phyloP scores from a whole-genome alignment of 257 asterid species.

The Vinca minor region DNA sequence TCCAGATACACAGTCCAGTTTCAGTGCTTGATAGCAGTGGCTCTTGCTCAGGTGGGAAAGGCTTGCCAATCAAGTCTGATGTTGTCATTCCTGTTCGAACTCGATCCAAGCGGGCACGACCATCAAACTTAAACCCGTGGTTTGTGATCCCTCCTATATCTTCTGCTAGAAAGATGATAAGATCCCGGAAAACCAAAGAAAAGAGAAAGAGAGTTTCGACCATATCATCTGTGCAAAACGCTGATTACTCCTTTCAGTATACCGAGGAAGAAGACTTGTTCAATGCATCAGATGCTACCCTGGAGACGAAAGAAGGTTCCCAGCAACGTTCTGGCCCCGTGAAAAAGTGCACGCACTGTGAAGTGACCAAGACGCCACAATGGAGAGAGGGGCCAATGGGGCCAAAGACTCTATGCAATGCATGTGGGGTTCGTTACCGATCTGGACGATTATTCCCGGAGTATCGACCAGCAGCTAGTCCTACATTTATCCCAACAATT shows the following conservation, averaged over 20 bases:
- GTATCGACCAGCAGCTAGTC: conserved; percentile 83
- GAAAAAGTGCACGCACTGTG: conserved; percentile 68
- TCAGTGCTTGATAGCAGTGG: conserved; percentile 66
- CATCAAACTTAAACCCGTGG: conserved; percentile 53
- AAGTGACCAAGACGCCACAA: conserved; percentile 74
- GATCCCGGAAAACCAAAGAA: conserved; percentile 27
- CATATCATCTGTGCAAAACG: background rate
- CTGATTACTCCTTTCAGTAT: conserved; percentile 3
- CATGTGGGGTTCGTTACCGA: conserved; percentile 80
- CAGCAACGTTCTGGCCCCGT: conserved; percentile 7
- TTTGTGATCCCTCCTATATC: conserved; percentile 26
- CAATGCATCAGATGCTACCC: background rate
- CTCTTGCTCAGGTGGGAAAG: conserved; percentile 37
- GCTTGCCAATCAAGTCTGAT: conserved; percentile 27
- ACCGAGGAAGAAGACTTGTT: conserved; percentile 8
- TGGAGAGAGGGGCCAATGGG: conserved; percentile 94
- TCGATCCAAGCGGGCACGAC: conserved; percentile 58
- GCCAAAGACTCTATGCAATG: conserved; percentile 80
- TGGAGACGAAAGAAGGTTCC: conserved; percentile 8
- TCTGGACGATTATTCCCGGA: conserved; percentile 78
- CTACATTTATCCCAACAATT: conserved; percentile 62
- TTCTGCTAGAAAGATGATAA: conserved; percentile 23
- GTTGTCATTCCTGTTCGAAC: conserved; percentile 38
- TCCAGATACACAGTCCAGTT: conserved; percentile 62
- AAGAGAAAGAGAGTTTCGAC: conserved; percentile 25